Percentiles rank a stretch among this genome's conserved stretches.
phyloP scores from a whole-genome alignment of 306 rosid genomes.

The Coriaria nepalensis region DNA sequence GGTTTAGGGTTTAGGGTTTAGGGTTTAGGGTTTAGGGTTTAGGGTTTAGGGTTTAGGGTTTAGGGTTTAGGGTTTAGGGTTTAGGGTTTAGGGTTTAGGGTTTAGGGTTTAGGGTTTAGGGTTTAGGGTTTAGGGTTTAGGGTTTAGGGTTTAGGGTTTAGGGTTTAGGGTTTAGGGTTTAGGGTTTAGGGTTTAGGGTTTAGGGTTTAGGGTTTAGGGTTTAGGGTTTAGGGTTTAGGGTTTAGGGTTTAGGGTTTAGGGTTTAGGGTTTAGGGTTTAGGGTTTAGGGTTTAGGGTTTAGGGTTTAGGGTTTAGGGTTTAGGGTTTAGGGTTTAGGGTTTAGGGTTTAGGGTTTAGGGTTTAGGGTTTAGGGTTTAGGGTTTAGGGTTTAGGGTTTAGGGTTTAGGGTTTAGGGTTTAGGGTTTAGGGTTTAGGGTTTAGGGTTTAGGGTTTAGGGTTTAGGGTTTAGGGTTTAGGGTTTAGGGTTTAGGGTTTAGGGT shows the following conservation, averaged over 20 bases:
- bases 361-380: constrained; percentile 1
- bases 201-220: constrained; percentile 7
- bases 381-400: background rate
- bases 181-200: constrained; percentile 7
- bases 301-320: constrained; percentile 2
- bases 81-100: constrained; percentile 1
- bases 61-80: background rate
- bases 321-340: constrained; percentile 4
- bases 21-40: background rate
- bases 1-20: background rate
- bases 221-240: constrained; percentile 8
- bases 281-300: constrained; percentile 8
- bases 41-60: background rate
- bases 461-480: background rate
- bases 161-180: constrained; percentile 3
- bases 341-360: background rate
- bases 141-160: constrained; percentile 6
- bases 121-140: constrained; percentile 8
- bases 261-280: constrained; percentile 1
- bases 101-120: constrained; percentile 5
- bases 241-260: constrained; percentile 7
- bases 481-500: background rate
- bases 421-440: background rate
- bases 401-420: background rate
- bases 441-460: background rate